phyloP scores from a whole-genome alignment of 2,329 filamentous ascomycete genomes.

The Pseudocercospora ulei region DNA sequence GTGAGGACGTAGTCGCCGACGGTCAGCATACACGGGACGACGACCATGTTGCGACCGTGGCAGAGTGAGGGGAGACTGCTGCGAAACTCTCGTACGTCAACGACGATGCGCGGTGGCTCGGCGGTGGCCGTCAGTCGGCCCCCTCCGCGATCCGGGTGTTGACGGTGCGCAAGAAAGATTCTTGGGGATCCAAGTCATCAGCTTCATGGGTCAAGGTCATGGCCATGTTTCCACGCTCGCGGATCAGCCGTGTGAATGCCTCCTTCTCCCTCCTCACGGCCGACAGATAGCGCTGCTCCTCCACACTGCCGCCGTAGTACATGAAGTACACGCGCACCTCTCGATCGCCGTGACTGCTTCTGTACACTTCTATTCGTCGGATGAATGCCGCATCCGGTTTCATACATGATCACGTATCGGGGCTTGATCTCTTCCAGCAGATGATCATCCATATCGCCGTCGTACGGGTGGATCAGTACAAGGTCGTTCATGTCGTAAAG shows the following conservation, averaged over 20 bases:
- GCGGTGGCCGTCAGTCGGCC: slow-evolving; percentile 75
- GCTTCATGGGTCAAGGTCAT: slow-evolving; percentile 68
- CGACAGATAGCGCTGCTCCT: slow-evolving; percentile 87
- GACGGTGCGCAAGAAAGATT: slow-evolving; percentile 84
- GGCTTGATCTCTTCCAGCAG: slow-evolving; percentile 91
- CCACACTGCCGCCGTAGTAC: slow-evolving; percentile 89
- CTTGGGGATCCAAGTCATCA: slow-evolving; percentile 68
- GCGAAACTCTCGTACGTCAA: slow-evolving; percentile 92
- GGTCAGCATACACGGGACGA: slow-evolving; percentile 90
- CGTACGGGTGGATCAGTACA: slow-evolving; percentile 82
- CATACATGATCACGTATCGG: slow-evolving; percentile 96
- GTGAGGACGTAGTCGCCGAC: slow-evolving; percentile 94
- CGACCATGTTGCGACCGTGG: slow-evolving; percentile 75
- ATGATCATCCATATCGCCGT: slow-evolving; percentile 91
- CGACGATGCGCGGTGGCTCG: slow-evolving; percentile 78
- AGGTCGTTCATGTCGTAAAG: slow-evolving; percentile 86
- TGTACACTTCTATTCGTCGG: slow-evolving; percentile 85
- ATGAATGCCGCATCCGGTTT: slow-evolving; percentile 92
- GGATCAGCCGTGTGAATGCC: slow-evolving; percentile 86
- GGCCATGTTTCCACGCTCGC: slow-evolving; percentile 84
- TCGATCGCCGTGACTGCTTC: slow-evolving; percentile 81
- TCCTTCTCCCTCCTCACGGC: slow-evolving; percentile 92
- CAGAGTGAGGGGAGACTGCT: slow-evolving; percentile 84
- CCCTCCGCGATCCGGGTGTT: slow-evolving; percentile 96
- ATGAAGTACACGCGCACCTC: slow-evolving; percentile 92